Conservation (phyloP, 2,329 filamentous ascomycete genomes). For the Geosmithia putterillii region DNA sequence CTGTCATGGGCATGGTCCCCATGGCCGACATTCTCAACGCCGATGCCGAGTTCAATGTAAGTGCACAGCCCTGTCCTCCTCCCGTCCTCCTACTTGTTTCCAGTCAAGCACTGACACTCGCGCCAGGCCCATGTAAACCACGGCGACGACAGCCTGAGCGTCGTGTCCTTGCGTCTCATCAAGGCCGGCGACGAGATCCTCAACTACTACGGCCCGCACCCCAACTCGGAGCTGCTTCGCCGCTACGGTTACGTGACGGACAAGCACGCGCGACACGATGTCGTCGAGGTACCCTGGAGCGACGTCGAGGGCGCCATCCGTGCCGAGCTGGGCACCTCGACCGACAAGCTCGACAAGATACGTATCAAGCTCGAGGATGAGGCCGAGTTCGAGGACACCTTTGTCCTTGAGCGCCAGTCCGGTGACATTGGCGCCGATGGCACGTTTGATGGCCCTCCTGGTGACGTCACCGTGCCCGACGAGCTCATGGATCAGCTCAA, state of each 20-base stretch:
- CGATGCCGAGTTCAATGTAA: conserved; percentile 74
- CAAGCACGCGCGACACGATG: conserved; percentile 67
- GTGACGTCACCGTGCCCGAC: conserved; percentile 32
- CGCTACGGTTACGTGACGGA: conserved; percentile 80
- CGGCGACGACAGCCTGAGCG: conserved; percentile 46
- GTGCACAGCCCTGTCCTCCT: too few species aligned
- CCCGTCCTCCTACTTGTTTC: neutral
- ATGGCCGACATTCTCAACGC: conserved; percentile 86
- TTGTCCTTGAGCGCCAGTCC: conserved; percentile 50
- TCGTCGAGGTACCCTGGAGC: conserved; percentile 62
- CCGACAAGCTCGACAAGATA: conserved; percentile 25
- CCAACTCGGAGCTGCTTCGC: conserved; percentile 69
- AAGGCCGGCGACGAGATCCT: conserved; percentile 62
- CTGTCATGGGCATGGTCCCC: conserved; percentile 74
- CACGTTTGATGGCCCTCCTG: conserved; percentile 22
- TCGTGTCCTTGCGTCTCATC: conserved; percentile 60
- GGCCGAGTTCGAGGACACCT: conserved; percentile 61
- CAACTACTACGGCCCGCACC: conserved; percentile 81
- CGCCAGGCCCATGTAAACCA: conserved; percentile 41
- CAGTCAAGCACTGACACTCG: neutral
- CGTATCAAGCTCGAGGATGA: conserved; percentile 23
- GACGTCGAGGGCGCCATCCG: conserved; percentile 36
- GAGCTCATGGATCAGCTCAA: conserved; percentile 36
- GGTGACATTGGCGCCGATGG: conserved; percentile 39
- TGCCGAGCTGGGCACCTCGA: conserved; percentile 22